Evolutionary conservation across 805 yeast genomes (phyloP).

Genomic region (Tetrapisispora taiwanensis): DNA sequence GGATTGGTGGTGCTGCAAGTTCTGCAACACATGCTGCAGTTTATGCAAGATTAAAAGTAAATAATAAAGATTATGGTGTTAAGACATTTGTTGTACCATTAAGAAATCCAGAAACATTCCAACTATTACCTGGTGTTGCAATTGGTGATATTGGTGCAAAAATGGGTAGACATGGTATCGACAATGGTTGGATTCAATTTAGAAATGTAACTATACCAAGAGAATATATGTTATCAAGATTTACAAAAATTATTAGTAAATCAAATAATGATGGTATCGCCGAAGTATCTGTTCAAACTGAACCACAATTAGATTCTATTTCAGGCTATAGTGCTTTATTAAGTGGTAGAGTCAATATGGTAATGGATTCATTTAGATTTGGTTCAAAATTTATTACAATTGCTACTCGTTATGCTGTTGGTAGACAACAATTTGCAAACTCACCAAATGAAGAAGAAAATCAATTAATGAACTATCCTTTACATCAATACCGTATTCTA

Average conservation of each 20-base stretch:
- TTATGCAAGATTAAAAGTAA: slow-evolving; percentile 73
- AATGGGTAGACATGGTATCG: slow-evolving; percentile 94
- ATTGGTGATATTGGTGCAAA: slow-evolving; percentile 91
- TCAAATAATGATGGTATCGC: slow-evolving; percentile 55
- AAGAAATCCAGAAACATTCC: slow-evolving; percentile 57
- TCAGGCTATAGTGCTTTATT: slow-evolving; percentile 74
- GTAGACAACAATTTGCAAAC: slow-evolving; percentile 69
- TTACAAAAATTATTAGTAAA: slow-evolving; percentile 57
- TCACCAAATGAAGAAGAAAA: slow-evolving; percentile 34
- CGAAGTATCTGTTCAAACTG: slow-evolving; percentile 18
- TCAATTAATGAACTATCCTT: slow-evolving; percentile 74
- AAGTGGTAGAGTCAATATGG: slow-evolving; percentile 88
- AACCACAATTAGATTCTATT: slow-evolving; percentile 78
- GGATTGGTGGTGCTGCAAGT: slow-evolving; percentile 98
- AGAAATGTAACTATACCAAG: slow-evolving; percentile 75
- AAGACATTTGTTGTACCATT: slow-evolving; percentile 87
- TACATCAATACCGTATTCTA: slow-evolving; percentile 78
- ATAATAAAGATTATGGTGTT: slow-evolving; percentile 83
- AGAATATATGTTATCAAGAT: slow-evolving; percentile 71
- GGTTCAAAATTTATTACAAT: slow-evolving; percentile 73
- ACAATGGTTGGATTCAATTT: slow-evolving; percentile 95
- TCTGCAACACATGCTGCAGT: slow-evolving; percentile 82
- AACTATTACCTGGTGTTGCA: slow-evolving; percentile 66
- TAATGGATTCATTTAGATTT: slow-evolving; percentile 69
- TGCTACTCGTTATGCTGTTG: slow-evolving; percentile 81